Conservation (phyloP, 2,329 filamentous ascomycete species). For the Chrysoporthe cubensis region DNA sequence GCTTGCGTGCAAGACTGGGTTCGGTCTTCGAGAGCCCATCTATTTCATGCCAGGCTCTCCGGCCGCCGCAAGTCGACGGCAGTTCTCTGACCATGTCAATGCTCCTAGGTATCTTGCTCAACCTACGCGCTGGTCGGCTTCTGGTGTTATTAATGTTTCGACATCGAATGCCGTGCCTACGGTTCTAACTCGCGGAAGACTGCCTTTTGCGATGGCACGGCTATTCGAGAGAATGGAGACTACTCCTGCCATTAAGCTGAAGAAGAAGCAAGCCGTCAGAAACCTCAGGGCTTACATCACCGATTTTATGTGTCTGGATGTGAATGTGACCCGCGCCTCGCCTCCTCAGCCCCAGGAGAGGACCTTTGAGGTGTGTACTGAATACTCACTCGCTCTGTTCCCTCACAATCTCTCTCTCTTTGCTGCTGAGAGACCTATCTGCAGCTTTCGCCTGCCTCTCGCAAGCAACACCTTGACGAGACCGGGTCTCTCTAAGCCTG, state of each 20-base stretch:
- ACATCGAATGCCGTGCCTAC: neutral
- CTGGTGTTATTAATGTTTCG: neutral
- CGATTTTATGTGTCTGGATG: neutral
- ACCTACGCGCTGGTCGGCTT: neutral
- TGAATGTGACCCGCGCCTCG: constrained; percentile 3
- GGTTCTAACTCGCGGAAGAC: neutral
- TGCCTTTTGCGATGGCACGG: constrained; percentile 16
- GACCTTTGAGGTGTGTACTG: neutral
- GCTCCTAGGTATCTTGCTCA: neutral
- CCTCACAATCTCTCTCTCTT: neutral
- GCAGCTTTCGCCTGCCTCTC: neutral
- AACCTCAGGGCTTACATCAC: constrained; percentile 1
- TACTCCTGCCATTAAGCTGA: constrained; percentile 7
- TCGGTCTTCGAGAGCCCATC: neutral
- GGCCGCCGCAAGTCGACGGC: neutral
- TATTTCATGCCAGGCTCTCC: neutral
- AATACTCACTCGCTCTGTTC: neutral
- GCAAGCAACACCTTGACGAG: neutral
- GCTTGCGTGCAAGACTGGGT: neutral
- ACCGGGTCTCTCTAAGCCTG: neutral
- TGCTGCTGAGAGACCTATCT: neutral
- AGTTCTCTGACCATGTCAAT: neutral
- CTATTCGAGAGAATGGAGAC: neutral
- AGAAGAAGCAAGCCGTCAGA: constrained; percentile 6
- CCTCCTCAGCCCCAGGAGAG: neutral